Conservation (phyloP, 1,284 basidiomycete genomes). For the Exsudoporus floridanus region DNA sequence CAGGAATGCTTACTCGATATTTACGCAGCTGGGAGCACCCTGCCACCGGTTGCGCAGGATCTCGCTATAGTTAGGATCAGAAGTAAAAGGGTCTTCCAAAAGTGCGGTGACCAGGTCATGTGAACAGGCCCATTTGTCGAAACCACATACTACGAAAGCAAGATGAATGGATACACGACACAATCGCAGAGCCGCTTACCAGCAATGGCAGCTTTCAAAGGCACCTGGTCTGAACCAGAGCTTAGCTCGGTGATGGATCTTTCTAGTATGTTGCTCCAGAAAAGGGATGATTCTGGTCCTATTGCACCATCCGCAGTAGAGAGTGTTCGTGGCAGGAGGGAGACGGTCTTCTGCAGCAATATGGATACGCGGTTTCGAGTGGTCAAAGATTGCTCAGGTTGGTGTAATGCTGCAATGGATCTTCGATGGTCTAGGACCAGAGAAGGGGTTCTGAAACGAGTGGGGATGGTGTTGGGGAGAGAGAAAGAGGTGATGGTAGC, state of each 20-base stretch:
- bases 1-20: constrained; percentile 42
- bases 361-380: constrained; percentile 22
- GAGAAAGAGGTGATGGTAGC: background rate
- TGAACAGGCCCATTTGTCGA: constrained; percentile 51
- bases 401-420: background rate
- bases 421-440: background rate
- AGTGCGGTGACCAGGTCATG: constrained; percentile 63
- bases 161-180: constrained; percentile 6
- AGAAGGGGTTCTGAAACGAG: background rate
- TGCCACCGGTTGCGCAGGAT: constrained; percentile 49
- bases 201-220: constrained; percentile 42
- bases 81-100: constrained; percentile 64
- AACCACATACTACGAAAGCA: constrained; percentile 48
- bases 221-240: constrained; percentile 16
- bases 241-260: constrained; percentile 38
- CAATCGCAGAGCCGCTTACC: constrained; percentile 39
- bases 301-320: constrained; percentile 16
- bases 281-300: constrained; percentile 27
- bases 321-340: constrained; percentile 42
- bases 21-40: constrained; percentile 31
- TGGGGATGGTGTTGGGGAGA: background rate
- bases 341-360: constrained; percentile 42
- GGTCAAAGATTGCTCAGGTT: background rate
- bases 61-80: constrained; percentile 43
- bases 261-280: constrained; percentile 44